Evolutionary conservation across 2,329 filamentous ascomycete species (phyloP).

Genomic region (Apiospora saccharicola): DNA sequence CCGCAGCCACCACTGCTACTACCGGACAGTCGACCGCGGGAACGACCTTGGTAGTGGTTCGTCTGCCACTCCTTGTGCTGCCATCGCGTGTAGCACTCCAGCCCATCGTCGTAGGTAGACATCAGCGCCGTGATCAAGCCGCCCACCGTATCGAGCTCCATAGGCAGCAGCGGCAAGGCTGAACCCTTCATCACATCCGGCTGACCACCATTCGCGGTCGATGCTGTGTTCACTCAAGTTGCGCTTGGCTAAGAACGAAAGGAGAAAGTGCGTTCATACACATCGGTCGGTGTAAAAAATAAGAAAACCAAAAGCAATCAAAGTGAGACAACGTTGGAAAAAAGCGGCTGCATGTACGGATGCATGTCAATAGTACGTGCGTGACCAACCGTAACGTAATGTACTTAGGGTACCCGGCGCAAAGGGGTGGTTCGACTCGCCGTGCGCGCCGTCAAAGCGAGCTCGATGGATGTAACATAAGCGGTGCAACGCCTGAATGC

Average conservation of each 20-base stretch:
- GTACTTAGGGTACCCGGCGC: not conserved
- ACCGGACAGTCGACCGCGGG: slow-evolving; percentile 22
- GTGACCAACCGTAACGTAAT: not conserved
- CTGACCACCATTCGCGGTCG: slow-evolving; percentile 29
- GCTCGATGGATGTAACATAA: too few relatives aligned
- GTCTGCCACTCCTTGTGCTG: slow-evolving; percentile 41
- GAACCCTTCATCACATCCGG: too few relatives aligned
- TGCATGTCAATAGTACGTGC: not conserved
- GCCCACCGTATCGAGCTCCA: slow-evolving; percentile 41
- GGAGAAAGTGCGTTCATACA: not conserved
- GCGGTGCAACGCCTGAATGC: not conserved
- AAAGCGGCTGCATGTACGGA: not conserved
- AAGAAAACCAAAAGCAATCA: not conserved
- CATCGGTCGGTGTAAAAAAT: not conserved
- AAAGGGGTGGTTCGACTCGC: not conserved
- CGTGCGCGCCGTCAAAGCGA: not conserved
- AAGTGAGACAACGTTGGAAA: slow-evolving; percentile 25
- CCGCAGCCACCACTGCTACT: slow-evolving; percentile 41
- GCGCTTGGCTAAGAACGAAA: not conserved
- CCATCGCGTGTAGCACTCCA: slow-evolving; percentile 47
- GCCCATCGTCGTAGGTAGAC: slow-evolving; percentile 40
- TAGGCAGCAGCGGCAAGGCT: too few relatives aligned
- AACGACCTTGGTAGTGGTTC: slow-evolving; percentile 44
- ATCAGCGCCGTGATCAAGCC: slow-evolving; percentile 41
- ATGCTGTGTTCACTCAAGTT: not conserved